Base-by-base conservation (phyloP, 2,329 filamentous ascomycete genomes). In the Alternaria ventricosa region DNA sequence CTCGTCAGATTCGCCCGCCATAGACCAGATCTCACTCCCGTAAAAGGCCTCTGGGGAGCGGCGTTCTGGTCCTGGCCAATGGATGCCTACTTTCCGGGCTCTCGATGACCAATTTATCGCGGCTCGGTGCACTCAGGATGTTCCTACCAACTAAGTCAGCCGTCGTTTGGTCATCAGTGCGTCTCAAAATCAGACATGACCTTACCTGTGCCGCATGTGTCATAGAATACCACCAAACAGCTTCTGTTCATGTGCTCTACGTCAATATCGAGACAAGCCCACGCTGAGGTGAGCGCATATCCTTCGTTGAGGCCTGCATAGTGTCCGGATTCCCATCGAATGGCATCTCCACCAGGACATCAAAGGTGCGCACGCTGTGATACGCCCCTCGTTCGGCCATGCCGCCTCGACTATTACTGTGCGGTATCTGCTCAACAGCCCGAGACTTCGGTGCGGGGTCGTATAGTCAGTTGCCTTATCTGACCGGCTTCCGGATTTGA, bases 401-500 rank as follows among this genome's bases (percentile, higher is more conserved):
- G 28, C 28, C 47, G 33, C 33, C 44, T 51, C 23, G 27, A 46
- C 22, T 33, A 36, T 13, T 33, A 41, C 27, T 56, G 28, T 27
- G 49, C 46, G 58, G 44, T 27, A 50, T 56, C 53, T 50, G 13
- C 22, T 9, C 45, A 8, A 10, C n/a, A 36, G 30, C 45, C 53
- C 27, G 30, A 46, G 36, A 25, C 49, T 41, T 33, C 41, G 12
- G 45, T 54, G 63, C 63, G 55, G 63, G 63, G 63, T 63, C 25
- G 25, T 33, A 49, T 20, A 44, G 44, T 56, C 33, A 57, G 23
- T 50, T 55, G 59, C 62, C 62, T 58, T 59, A 62, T 65, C 62
- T 64, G 27, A 54, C 54, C 41, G 33, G 44, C 30, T 49, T 28
- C 44, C 46, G 12, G 22, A 30, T 45, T 53, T 23, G 46, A 55